A percentile compares a stretch with the other conserved stretches of the same genome.
phyloP scores from a whole-genome alignment of 2,329 filamentous ascomycete species.

The Arthrobotrys iridis region DNA sequence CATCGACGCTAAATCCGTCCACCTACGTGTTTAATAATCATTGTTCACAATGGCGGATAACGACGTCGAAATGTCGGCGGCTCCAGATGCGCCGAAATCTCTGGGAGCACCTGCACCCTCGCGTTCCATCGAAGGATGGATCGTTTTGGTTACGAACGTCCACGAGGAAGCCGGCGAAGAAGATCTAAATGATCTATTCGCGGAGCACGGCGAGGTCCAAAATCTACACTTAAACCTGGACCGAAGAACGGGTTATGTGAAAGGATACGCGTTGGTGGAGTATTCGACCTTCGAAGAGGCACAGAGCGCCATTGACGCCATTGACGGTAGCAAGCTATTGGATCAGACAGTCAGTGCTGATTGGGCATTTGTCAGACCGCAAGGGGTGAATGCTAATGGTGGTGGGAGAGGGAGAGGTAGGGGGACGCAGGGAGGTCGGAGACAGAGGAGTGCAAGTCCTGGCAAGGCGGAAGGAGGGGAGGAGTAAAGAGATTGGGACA shows the following conservation, averaged over 20 bases:
- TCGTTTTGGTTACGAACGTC: conserved; percentile 84
- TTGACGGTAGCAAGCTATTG: conserved; percentile 79
- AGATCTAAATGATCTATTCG: conserved; percentile 81
- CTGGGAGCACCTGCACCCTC: conserved; percentile 73
- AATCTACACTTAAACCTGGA: conserved; percentile 86
- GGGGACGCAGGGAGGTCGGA: conserved; percentile 52
- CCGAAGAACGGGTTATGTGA: conserved; percentile 83
- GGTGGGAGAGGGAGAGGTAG: conserved; percentile 59
- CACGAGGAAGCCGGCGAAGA: conserved; percentile 89
- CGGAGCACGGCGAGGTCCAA: conserved; percentile 86
- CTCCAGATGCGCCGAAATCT: conserved; percentile 8
- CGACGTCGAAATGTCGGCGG: conserved; percentile 47
- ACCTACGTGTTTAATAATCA: background rate
- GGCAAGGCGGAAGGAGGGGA: conserved; percentile 49
- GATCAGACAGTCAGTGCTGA: conserved; percentile 84
- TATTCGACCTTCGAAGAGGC: conserved; percentile 77
- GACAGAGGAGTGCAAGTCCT: conserved; percentile 50
- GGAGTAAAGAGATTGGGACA: conserved; percentile 10
- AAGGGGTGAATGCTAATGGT: conserved; percentile 68
- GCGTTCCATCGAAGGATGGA: conserved; percentile 89
- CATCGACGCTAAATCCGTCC: background rate
- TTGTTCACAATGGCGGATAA: conserved; percentile 41
- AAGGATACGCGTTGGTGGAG: conserved; percentile 88
- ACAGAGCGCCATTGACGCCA: conserved; percentile 80
- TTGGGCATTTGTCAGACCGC: conserved; percentile 85